phyloP scores from a whole-genome alignment of 2,329 filamentous ascomycete species.

The Pseudopyricularia cyperi region DNA sequence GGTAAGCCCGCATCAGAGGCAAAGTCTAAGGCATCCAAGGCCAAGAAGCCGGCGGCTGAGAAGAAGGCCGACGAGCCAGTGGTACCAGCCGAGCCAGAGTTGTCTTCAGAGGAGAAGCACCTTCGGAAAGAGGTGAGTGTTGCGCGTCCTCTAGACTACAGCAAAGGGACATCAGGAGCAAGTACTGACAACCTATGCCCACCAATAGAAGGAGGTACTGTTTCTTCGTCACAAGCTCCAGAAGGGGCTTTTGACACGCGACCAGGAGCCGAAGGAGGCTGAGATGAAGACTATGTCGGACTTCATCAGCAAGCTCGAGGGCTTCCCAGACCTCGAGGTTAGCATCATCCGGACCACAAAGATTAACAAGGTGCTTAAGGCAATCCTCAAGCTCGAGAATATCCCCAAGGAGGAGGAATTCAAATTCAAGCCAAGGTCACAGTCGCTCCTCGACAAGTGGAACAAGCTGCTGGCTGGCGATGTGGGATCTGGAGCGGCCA shows the following conservation, averaged over 20 bases:
- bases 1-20: conserved; percentile 35
- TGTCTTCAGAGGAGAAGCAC: conserved; percentile 44
- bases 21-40: conserved; percentile 25
- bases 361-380: conserved; percentile 97
- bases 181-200: conserved; percentile 1
- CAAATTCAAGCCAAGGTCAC: conserved; percentile 74
- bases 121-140: conserved; percentile 43
- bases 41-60: conserved; percentile 47
- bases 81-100: conserved; percentile 40
- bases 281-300: conserved; percentile 72
- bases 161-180: too few relatives aligned
- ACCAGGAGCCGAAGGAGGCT: conserved; percentile 73
- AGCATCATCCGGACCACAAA: conserved; percentile 84
- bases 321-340: conserved; percentile 66
- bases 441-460: conserved; percentile 75
- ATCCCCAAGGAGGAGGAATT: conserved; percentile 86
- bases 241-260: conserved; percentile 78
- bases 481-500: conserved; percentile 25
- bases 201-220: conserved; percentile 58
- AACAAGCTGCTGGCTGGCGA: conserved; percentile 65
- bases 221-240: conserved; percentile 92
- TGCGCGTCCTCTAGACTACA: not conserved
- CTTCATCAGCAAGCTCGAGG: conserved; percentile 70
- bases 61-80: conserved; percentile 34
- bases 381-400: conserved; percentile 72